Conservation (phyloP, 2,329 filamentous ascomycete genomes). For the Talaromyces piceae region DNA sequence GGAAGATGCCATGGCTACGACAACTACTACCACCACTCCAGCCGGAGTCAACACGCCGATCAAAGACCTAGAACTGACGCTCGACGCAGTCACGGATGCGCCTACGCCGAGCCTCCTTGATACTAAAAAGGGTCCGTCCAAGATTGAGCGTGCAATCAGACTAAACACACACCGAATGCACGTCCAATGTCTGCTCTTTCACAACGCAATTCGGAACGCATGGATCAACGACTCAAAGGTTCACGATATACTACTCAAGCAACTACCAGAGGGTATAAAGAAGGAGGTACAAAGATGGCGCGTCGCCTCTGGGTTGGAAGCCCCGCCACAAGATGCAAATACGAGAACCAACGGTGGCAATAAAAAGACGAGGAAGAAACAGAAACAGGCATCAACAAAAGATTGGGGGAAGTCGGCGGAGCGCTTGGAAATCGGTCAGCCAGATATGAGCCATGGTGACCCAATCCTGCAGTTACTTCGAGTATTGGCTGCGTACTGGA, state of each 20-base stretch:
- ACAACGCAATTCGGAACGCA: slow-evolving; percentile 76
- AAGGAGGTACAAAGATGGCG: slow-evolving; percentile 69
- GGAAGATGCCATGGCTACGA: slow-evolving; percentile 48
- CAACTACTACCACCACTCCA: slow-evolving; percentile 24
- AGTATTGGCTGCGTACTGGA: slow-evolving; percentile 78
- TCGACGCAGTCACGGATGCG: slow-evolving; percentile 45
- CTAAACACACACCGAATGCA: slow-evolving; percentile 79
- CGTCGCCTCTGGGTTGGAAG: slow-evolving; percentile 56
- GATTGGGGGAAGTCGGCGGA: slow-evolving; percentile 69
- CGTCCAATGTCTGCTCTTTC: slow-evolving; percentile 78
- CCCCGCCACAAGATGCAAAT: slow-evolving; percentile 26
- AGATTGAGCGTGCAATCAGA: slow-evolving; percentile 72
- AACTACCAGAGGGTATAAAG: slow-evolving; percentile 60
- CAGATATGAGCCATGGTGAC: slow-evolving; percentile 76
- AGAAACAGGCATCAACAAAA: slow-evolving; percentile 38
- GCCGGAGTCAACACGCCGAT: slow-evolving; percentile 6
- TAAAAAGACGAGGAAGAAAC: slow-evolving; percentile 13
- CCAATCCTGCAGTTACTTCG: slow-evolving; percentile 71
- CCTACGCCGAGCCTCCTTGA: slow-evolving; percentile 55
- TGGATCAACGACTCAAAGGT: slow-evolving; percentile 75
- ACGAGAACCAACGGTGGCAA: slow-evolving; percentile 29
- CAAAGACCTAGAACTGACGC: slow-evolving; percentile 64
- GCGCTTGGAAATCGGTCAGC: slow-evolving; percentile 59
- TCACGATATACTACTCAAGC: slow-evolving; percentile 67
- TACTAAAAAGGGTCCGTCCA: slow-evolving; percentile 75